Conservation (phyloP, 2,329 filamentous ascomycete species). For the Cladorrhinum sp. region DNA sequence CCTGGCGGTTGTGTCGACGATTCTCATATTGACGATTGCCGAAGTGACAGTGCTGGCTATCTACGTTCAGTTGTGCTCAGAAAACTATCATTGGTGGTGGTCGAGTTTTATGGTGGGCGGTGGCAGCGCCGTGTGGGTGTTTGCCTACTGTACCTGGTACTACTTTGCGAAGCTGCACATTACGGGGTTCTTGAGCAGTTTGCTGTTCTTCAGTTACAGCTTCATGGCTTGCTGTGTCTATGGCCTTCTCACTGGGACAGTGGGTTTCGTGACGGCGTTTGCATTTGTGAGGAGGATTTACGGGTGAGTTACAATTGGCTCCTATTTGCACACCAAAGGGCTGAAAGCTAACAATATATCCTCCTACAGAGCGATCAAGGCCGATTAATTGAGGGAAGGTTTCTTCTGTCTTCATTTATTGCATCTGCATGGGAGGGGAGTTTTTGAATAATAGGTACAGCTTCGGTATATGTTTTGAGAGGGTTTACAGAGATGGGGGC, state of each 20-base stretch:
- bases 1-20: conserved; percentile 67
- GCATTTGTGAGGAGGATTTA: conserved; percentile 83
- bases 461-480: neutral
- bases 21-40: conserved; percentile 72
- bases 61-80: conserved; percentile 77
- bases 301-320: conserved; percentile 55
- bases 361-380: conserved; percentile 47
- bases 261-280: conserved; percentile 82
- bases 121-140: conserved; percentile 76
- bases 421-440: neutral
- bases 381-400: conserved; percentile 37
- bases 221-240: conserved; percentile 79
- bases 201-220: conserved; percentile 85
- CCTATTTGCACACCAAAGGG: too few relatives aligned
- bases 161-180: conserved; percentile 79
- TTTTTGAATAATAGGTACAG: neutral
- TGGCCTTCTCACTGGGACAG: conserved; percentile 74
- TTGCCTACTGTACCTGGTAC: conserved; percentile 80
- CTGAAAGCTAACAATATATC: conserved; percentile 17
- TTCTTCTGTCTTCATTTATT: neutral
- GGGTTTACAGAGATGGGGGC: neutral
- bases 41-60: conserved; percentile 83
- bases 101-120: conserved; percentile 79
- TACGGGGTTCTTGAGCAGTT: conserved; percentile 70
- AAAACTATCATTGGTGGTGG: conserved; percentile 95